Conservation (phyloP, 768 basidiomycete species). For the Tricholoma terreum region DNA sequence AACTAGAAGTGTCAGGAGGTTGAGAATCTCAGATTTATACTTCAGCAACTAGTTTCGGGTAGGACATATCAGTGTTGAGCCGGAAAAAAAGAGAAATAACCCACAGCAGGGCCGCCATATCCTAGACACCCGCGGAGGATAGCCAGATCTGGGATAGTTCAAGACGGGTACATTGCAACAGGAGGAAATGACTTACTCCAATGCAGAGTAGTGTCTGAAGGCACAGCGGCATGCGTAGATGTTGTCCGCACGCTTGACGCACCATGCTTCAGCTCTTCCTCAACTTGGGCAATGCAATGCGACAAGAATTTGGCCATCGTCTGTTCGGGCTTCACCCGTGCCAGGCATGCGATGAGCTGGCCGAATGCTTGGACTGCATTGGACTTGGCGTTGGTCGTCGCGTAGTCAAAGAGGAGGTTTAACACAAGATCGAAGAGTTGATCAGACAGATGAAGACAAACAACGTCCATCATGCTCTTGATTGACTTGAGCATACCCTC, state of each 20-base stretch:
- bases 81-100: conserved; percentile 18
- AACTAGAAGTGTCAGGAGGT: conserved; percentile 60
- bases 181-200: conserved; percentile 63
- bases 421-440: conserved; percentile 81
- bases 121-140: conserved; percentile 82
- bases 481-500: conserved; percentile 74
- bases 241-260: conserved; percentile 86
- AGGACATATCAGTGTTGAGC: conserved; percentile 4
- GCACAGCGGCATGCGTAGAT: conserved; percentile 65
- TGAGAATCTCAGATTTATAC: conserved; percentile 63
- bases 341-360: conserved; percentile 81
- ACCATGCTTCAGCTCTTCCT: conserved; percentile 84
- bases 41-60: conserved; percentile 52
- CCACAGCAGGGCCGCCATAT: conserved; percentile 62
- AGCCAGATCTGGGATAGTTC: conserved; percentile 54
- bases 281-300: conserved; percentile 71
- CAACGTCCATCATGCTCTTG: conserved; percentile 75
- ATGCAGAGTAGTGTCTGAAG: conserved; percentile 86
- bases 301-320: conserved; percentile 80
- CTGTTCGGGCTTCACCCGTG: conserved; percentile 72
- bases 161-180: not conserved
- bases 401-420: conserved; percentile 82
- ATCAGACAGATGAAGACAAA: conserved; percentile 79
- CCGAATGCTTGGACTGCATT: conserved; percentile 92
- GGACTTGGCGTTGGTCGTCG: conserved; percentile 83